Conservation (phyloP, 768 basidiomycete species). For the Naganishia onofrii region DNA sequence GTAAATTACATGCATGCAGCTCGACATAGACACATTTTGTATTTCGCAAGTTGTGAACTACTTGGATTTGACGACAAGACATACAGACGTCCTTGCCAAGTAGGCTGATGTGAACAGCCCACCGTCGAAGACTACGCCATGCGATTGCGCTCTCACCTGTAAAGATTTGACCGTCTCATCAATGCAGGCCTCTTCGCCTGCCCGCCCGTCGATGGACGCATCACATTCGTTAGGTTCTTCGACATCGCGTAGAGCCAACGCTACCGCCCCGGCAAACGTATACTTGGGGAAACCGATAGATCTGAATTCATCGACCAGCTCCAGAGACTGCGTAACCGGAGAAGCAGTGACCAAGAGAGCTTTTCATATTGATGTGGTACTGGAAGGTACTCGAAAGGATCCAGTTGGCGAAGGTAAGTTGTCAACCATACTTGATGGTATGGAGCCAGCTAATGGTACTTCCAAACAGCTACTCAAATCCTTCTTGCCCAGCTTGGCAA, state of each 20-base stretch:
- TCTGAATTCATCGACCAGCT: constrained; percentile 44
- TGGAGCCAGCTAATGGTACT: background rate
- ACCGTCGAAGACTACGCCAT: background rate
- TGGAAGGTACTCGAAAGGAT: constrained; percentile 75
- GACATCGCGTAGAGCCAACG: background rate
- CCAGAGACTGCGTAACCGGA: constrained; percentile 42
- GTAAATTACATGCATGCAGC: no score
- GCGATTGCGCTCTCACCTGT: background rate
- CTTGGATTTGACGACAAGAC: no score
- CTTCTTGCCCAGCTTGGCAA: constrained; percentile 41
- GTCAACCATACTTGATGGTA: constrained; percentile 61
- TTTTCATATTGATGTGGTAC: constrained; percentile 84
- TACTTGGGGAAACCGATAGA: constrained; percentile 39
- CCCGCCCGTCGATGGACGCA: constrained; percentile 4
- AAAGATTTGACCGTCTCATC: background rate
- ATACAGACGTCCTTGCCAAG: no score
- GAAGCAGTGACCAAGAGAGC: constrained; percentile 67
- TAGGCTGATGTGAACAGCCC: no score
- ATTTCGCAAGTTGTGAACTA: no score
- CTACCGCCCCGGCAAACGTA: background rate
- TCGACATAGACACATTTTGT: no score
- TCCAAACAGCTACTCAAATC: constrained; percentile 48
- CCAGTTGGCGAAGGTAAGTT: constrained; percentile 54
- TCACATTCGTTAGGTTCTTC: constrained; percentile 10
- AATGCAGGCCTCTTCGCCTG: constrained; percentile 11